phyloP scores from a whole-genome alignment of 345 rosid species.

The Eucalyptus pauciflora region DNA sequence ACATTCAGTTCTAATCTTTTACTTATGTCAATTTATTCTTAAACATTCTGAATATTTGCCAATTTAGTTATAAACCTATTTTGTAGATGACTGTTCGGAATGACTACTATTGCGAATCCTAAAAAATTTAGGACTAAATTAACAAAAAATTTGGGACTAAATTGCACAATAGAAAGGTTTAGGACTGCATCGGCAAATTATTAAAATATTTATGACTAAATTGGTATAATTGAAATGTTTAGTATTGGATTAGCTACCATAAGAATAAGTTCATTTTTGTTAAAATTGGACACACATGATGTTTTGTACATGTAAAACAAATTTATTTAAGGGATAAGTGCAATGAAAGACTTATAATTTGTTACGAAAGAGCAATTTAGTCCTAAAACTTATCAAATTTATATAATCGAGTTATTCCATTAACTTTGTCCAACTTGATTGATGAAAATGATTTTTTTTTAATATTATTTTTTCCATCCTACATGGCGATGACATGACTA shows the following conservation, averaged over 20 bases:
- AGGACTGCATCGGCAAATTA: neutral
- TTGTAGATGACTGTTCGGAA: too few relatives aligned
- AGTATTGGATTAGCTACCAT: neutral
- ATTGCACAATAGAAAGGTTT: neutral
- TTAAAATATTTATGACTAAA: too few relatives aligned
- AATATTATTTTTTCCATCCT: neutral
- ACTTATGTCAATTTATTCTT: too few relatives aligned
- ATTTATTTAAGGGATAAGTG: neutral
- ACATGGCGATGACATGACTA: neutral
- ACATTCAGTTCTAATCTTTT: neutral
- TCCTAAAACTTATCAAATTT: too few relatives aligned
- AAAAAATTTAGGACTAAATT: too few relatives aligned
- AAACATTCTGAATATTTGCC: neutral
- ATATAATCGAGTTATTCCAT: too few relatives aligned
- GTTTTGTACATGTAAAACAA: neutral
- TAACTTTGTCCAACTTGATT: too few relatives aligned
- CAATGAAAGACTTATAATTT: neutral
- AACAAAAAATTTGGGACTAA: too few relatives aligned
- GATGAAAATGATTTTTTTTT: too few relatives aligned
- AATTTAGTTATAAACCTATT: neutral
- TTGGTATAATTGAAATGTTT: too few relatives aligned
- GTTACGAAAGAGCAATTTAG: accelerated
- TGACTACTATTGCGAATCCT: too few relatives aligned
- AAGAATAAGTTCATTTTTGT: neutral
- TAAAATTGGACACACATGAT: neutral